These are phyloP conservation scores for Fusarium lateritium DNA, from an alignment of 2,329 filamentous ascomycete genomes.

Conservation along the genomic window DNA sequence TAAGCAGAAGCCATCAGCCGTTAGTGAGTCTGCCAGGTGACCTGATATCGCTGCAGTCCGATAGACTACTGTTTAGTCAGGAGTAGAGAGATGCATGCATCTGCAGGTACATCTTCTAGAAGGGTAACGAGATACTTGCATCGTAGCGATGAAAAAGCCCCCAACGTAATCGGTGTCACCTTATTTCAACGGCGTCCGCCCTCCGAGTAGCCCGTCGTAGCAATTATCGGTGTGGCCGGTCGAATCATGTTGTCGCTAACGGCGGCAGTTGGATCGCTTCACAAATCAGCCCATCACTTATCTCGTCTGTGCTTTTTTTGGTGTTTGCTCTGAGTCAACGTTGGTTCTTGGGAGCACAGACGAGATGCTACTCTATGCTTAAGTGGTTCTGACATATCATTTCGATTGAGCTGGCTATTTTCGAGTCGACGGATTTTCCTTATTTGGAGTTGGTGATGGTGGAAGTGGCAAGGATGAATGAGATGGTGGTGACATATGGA, in stretches of 20 bases:
- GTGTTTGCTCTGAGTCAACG: background rate
- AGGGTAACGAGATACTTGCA: background rate
- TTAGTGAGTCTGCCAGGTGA: slow-evolving; percentile 4
- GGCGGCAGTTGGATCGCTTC: slow-evolving; percentile 10
- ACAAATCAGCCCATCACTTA: slow-evolving; percentile 12
- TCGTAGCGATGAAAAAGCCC: background rate
- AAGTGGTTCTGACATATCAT: too few relatives aligned
- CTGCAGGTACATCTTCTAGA: slow-evolving; percentile 19
- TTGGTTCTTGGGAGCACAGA: background rate
- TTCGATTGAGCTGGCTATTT: too few relatives aligned
- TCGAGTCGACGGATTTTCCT: too few relatives aligned
- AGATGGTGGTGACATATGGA: too few relatives aligned
- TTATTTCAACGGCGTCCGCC: slow-evolving; percentile 7
- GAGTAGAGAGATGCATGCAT: slow-evolving; percentile 8
- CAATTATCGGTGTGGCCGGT: slow-evolving; percentile 20
- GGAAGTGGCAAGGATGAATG: too few relatives aligned
- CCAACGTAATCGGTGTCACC: background rate
- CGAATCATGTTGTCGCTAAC: slow-evolving; percentile 8
- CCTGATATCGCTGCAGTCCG: slow-evolving; percentile 5
- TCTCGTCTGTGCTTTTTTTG: slow-evolving; percentile 7
- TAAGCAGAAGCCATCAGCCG: background rate
- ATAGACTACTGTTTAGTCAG: slow-evolving; percentile 5
- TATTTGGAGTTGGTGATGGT: too few relatives aligned
- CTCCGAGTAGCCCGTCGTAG: slow-evolving; percentile 7
- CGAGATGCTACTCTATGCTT: background rate